Base-by-base conservation (phyloP, 2,329 filamentous ascomycete species). In the Leptographium wingfieldii region DNA sequence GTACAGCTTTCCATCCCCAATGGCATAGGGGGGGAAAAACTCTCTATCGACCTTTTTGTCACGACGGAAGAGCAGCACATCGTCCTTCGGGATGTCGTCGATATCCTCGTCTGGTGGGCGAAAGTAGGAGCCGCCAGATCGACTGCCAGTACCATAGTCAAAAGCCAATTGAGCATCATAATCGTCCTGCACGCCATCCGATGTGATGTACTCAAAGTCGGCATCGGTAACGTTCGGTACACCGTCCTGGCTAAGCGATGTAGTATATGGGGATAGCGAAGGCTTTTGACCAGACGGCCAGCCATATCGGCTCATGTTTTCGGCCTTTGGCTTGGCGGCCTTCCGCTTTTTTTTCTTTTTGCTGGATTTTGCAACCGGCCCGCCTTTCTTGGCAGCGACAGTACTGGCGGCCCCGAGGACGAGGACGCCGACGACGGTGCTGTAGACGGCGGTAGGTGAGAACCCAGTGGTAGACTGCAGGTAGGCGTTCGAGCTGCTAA, bases 161-260 rank as follows among this genome's bases (percentile, higher is more conserved):
- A 19, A 46, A 46, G 22, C 2, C 19, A 38, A 38, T 40, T 31
- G 54, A 9, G 54, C 9, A 14, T 56, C 54, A 9, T 55, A 51
- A 62, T 68, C 71, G 31, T 71, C 72, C 62, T 82, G 77, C 48
- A 91, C 71, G 67, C 92, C 87, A 67, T 88, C 83, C 33, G 85
- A 84, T n/a, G 87, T 90, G 69, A 92, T 91, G 75, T 92, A 92
- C 69, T 83, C 86, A 71, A 85, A 92, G 73, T 92, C 88, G 40
- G 86, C 82, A 65, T 90, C 86, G 66, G 83, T 87, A 62, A 92
- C 84, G 64, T 60, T 51, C 27, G 84, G 79, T 11, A 78, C 72
- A 51, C 77, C 75, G 54, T 74, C 75, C 16, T 68, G 65, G 46
- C 74, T 70, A 19, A 74, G 65, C 61, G 73, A 68, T 40, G 79